Conservation (phyloP, 441 rosid species). For the Viola pubescens region DNA sequence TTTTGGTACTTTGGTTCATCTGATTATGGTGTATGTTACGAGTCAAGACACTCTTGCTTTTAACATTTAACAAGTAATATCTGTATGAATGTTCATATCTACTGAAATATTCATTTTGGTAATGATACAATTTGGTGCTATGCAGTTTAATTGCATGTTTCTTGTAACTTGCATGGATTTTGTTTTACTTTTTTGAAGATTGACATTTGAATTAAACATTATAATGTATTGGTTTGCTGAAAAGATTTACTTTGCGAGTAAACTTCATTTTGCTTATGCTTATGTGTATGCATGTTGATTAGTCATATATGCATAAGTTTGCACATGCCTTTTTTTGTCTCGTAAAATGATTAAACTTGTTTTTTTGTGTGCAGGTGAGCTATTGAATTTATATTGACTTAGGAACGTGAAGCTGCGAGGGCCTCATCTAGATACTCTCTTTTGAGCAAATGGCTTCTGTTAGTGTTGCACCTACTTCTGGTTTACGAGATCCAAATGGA, state of each 20-base stretch:
- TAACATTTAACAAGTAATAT: too few species aligned
- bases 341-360: background rate
- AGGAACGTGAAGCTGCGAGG: conserved; percentile 24
- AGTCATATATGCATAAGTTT: background rate
- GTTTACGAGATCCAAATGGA: conserved; percentile 44
- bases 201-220: background rate
- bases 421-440: conserved; percentile 11
- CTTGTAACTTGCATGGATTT: background rate
- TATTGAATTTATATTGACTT: conserved; percentile 19
- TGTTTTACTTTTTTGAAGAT: background rate
- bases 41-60: too few species aligned
- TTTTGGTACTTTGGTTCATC: background rate
- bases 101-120: too few species aligned
- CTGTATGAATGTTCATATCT: too few species aligned
- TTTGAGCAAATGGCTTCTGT: conserved; percentile 52
- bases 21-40: too few species aligned
- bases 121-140: too few species aligned
- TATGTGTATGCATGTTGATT: background rate
- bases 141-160: background rate
- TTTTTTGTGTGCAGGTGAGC: conserved; percentile 22
- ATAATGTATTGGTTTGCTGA: background rate
- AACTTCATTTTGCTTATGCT: too few species aligned
- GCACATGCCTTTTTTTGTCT: background rate
- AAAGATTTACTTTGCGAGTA: background rate
- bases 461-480: conserved; percentile 42